phyloP scores from a whole-genome alignment of 1,284 basidiomycete genomes.

The Porphyrellus sp. region DNA sequence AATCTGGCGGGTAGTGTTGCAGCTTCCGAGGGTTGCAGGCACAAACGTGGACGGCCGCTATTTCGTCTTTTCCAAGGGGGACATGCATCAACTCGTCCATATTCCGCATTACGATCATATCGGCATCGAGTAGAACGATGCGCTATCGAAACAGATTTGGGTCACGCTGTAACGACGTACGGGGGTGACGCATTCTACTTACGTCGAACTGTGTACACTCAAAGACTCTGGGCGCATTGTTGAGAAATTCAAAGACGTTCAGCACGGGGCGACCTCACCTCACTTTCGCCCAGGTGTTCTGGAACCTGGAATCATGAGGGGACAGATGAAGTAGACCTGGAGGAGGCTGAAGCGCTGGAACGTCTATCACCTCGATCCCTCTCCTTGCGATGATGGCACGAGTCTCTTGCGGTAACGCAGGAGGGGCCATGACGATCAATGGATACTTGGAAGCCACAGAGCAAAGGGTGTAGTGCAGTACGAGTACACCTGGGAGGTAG shows the following conservation, averaged over 20 bases:
- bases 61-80: conserved; percentile 63
- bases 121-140: conserved; percentile 83
- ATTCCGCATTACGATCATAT: conserved; percentile 84
- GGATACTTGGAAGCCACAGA: conserved; percentile 70
- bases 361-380: conserved; percentile 55
- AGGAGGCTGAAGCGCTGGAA: conserved; percentile 60
- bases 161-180: background rate
- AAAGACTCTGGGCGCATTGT: conserved; percentile 57
- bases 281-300: conserved; percentile 90
- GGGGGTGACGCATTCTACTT: conserved; percentile 21
- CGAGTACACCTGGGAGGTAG: conserved; percentile 76
- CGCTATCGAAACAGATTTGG: conserved; percentile 44
- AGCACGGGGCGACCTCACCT: conserved; percentile 47
- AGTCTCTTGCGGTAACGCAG: conserved; percentile 53
- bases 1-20: conserved; percentile 83
- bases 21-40: conserved; percentile 90
- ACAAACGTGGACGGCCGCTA: conserved; percentile 87
- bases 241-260: conserved; percentile 2
- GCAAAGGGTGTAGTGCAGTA: conserved; percentile 67
- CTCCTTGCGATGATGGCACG: conserved; percentile 52
- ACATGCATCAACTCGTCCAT: conserved; percentile 92
- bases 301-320: conserved; percentile 63
- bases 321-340: conserved; percentile 48
- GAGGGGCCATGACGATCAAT: conserved; percentile 79
- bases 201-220: conserved; percentile 76